Conservation (phyloP, 345 rosid species). For the Leavenworthia alabamica region DNA sequence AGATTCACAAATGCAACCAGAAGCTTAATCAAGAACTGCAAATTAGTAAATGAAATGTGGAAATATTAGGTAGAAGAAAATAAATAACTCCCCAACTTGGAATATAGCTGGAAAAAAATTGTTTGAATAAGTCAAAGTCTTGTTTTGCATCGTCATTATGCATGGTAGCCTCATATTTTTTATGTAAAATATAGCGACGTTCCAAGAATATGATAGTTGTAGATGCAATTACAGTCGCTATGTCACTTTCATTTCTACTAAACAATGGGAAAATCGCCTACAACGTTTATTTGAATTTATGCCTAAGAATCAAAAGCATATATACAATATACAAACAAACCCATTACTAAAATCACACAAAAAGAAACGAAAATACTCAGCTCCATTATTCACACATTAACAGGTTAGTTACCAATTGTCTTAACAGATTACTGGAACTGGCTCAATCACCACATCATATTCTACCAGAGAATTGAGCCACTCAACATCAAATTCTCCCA, state of each 20-base stretch:
- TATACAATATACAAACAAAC: background rate
- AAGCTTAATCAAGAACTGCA: background rate
- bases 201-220: background rate
- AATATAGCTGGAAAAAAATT: background rate
- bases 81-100: background rate
- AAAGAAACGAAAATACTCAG: too few species aligned
- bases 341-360: background rate
- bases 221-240: background rate
- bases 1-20: background rate
- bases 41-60: background rate
- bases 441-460: background rate
- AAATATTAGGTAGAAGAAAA: background rate
- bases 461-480: background rate
- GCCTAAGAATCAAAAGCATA: background rate
- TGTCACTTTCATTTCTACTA: background rate
- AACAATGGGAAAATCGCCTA: background rate
- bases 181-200: background rate
- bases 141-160: background rate
- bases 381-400: background rate
- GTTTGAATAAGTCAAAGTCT: constrained; percentile 3
- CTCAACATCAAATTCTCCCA: background rate
- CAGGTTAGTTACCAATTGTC: background rate
- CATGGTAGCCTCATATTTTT: background rate
- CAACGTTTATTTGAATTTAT: background rate
- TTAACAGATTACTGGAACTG: background rate